Conservation (phyloP, 2,329 filamentous ascomycete species). For the Cordyceps tenuipes region DNA sequence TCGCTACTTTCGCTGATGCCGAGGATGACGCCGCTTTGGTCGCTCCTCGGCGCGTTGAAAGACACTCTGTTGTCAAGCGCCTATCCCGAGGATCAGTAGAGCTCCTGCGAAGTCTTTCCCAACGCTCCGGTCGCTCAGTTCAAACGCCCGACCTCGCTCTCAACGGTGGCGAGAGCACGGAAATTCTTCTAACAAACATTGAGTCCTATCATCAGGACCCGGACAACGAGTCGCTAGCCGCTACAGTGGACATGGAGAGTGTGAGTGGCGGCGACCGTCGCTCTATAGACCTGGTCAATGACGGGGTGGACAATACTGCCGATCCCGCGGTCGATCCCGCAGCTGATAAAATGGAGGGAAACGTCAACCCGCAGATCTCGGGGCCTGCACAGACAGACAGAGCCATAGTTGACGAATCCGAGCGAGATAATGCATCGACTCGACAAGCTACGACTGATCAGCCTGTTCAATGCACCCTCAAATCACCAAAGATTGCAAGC, state of each 20-base stretch:
- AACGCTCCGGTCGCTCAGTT: conserved; percentile 14
- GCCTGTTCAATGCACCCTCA: background rate
- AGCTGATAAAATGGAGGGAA: background rate
- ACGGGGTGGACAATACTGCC: background rate
- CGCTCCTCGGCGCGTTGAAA: conserved; percentile 19
- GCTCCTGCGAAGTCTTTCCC: conserved; percentile 31
- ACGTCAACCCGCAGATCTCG: background rate
- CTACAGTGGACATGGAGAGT: conserved; percentile 48
- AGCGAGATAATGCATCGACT: background rate
- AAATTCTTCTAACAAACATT: conserved; percentile 35
- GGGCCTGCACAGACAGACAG: background rate
- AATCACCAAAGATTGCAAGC: background rate
- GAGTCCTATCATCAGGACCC: conserved; percentile 24
- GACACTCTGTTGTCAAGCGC: conserved; percentile 36
- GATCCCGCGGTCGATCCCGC: background rate
- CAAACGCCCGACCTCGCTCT: conserved; percentile 9
- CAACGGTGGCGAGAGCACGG: conserved; percentile 32
- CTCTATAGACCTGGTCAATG: conserved; percentile 13
- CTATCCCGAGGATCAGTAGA: conserved; percentile 38
- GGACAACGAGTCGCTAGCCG: conserved; percentile 46
- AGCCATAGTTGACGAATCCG: background rate
- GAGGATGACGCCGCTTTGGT: conserved; percentile 28
- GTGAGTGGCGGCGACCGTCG: conserved; percentile 30
- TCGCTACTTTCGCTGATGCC: conserved; percentile 62
- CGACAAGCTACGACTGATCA: background rate